phyloP scores from a whole-genome alignment of 2,329 filamentous ascomycete genomes.

The Aspergillus novofumigatus region DNA sequence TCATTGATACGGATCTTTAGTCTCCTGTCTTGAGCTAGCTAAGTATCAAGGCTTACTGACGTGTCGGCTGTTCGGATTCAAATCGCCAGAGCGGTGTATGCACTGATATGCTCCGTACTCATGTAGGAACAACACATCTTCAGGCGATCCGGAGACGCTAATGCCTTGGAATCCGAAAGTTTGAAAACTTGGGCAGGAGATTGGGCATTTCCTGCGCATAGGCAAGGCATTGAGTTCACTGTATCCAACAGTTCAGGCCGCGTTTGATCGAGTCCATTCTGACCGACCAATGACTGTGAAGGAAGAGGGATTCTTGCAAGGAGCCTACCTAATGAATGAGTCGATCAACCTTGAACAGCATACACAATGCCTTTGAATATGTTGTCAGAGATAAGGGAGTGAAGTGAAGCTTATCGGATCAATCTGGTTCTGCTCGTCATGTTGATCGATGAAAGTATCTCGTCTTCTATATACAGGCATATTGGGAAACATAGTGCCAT shows the following conservation, averaged over 20 bases:
- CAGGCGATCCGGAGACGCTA: constrained; percentile 5
- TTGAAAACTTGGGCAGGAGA: background rate
- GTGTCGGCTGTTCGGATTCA: background rate
- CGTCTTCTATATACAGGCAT: background rate
- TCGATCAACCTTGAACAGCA: background rate
- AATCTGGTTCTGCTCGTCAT: background rate
- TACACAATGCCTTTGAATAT: background rate
- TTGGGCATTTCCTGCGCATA: background rate
- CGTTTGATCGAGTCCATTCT: background rate
- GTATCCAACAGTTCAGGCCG: background rate
- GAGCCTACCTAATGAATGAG: too few relatives aligned
- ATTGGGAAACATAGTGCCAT: background rate
- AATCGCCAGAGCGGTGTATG: constrained; percentile 5
- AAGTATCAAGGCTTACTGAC: background rate
- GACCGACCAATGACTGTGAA: background rate
- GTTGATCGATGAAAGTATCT: background rate
- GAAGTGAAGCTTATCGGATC: background rate
- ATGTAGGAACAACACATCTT: background rate
- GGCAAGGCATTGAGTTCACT: background rate
- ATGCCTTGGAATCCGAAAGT: background rate
- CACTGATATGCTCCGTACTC: constrained; percentile 8
- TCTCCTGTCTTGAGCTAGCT: background rate
- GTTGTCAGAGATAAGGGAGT: background rate
- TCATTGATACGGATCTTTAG: background rate
- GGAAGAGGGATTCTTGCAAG: background rate